Evolutionary conservation across 176 grass and related monocot genomes (phyloP), one percentile per base, ranked within the genome.

Genomic region (Juncus inflexus): DNA sequence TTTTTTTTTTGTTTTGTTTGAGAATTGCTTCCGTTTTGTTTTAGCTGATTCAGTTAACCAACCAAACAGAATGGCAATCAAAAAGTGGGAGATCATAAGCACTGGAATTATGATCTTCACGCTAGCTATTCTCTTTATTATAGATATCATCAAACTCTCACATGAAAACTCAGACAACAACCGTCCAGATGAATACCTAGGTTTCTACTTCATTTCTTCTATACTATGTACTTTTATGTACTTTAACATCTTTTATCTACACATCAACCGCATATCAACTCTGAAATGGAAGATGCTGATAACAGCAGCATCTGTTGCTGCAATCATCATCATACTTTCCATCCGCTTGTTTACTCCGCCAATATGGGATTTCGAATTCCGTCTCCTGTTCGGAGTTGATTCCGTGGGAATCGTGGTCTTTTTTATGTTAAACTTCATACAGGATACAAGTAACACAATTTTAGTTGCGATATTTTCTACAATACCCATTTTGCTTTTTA

Each of bases 191-290:
- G 19, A 28, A 28, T 28, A 28, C 19, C 19, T 28, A 28, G 19
- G 9, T 47, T 47, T 47, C 43, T 47, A 47, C 43, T 6, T 47
- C 9, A 47, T 47, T 47, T 47, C 28, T 38, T 37, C 11, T 2
- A 54, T 52, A 37, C 2, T 8, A 37, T 13, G n/a, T 12, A 37
- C 19, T 45, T 6, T 55, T 0, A 68, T 68, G 35, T 68, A 68
- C 47, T 53, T 52, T 8, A 19, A 9, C 49, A 2, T 68, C 37
- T 68, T 15, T 68, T 68, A 54, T 54, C 65, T 68, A 1, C 50
- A 15, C 12, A 11, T 19, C 19, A 54, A 54, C 9, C 50, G 11
- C 12, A 13, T 39, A 55, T 54, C 50, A 12, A 68, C 65, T 9
- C 35, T 0, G 16, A 68, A 14, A 68, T 12, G 19, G 9, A 68